phyloP scores from a whole-genome alignment of 768 basidiomycete species.

The Russula sp. region DNA sequence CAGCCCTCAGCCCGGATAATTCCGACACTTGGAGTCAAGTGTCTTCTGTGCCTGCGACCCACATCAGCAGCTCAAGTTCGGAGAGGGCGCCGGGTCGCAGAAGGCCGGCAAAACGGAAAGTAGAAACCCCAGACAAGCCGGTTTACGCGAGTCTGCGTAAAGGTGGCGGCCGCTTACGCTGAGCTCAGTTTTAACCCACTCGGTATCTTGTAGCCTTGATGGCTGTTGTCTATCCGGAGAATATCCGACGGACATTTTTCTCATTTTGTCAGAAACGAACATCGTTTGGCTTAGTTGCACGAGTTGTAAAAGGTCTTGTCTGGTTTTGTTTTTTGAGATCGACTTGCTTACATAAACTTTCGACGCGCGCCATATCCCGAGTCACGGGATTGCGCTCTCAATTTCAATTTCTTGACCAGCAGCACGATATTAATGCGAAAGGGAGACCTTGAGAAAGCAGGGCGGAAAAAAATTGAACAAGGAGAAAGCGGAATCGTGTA shows the following conservation, averaged over 20 bases:
- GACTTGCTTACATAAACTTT: background rate
- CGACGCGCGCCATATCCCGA: too few relatives aligned
- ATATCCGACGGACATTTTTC: background rate
- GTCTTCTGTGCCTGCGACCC: background rate
- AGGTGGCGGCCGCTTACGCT: constrained; percentile 15
- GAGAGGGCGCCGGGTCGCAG: background rate
- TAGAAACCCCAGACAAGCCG: background rate
- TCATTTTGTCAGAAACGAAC: background rate
- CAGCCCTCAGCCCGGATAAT: background rate
- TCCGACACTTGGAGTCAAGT: constrained; percentile 10
- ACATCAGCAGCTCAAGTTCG: background rate
- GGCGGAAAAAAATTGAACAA: background rate
- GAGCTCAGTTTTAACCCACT: background rate
- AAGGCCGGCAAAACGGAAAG: background rate
- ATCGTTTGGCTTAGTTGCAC: background rate
- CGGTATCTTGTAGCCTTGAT: background rate
- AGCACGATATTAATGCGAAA: background rate
- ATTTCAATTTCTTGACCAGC: constrained; percentile 2
- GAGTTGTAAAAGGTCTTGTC: background rate
- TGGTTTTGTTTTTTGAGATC: too few relatives aligned
- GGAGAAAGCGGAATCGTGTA: constrained; percentile 4
- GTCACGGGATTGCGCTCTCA: background rate
- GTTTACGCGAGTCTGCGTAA: constrained; percentile 14
- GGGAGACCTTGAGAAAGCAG: too few relatives aligned
- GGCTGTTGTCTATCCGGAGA: background rate